Conservation (phyloP, 139 green algal species). For the Tetradesmus obliquus region DNA sequence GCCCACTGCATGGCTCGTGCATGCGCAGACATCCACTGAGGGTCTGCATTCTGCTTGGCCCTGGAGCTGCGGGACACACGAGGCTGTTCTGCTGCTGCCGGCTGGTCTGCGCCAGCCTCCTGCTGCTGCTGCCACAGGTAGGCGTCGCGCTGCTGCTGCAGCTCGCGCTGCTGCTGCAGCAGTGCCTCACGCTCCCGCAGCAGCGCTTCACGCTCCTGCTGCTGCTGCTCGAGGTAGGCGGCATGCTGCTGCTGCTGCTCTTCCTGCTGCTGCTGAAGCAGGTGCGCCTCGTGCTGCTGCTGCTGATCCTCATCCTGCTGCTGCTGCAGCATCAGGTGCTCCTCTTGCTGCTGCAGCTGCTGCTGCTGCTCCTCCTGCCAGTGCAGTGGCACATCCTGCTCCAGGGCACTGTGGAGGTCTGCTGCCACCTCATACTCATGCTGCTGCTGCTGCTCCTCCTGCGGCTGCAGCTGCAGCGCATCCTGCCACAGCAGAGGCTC, state of each 20-base stretch:
- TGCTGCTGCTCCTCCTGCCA: background rate
- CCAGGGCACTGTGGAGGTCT: too few relatives aligned
- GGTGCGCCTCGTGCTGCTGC: background rate
- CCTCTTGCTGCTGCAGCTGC: background rate
- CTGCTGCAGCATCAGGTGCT: background rate
- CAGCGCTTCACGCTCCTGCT: background rate
- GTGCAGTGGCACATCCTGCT: background rate
- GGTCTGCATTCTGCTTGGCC: constrained; percentile 12
- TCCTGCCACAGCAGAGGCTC: background rate
- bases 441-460: background rate
- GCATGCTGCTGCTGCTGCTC: background rate
- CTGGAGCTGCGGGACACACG: background rate
- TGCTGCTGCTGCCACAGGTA: constrained; percentile 30
- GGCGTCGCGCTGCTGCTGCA: background rate
- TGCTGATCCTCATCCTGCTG: constrained; percentile 8
- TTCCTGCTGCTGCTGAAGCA: background rate
- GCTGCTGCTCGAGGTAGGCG: background rate
- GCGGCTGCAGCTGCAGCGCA: background rate
- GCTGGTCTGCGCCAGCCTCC: background rate
- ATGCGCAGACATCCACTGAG: constrained; percentile 32
- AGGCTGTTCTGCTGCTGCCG: background rate
- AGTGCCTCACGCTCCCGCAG: background rate
- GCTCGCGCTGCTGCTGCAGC: constrained; percentile 13
- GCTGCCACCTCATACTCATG: background rate
- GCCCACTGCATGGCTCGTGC: constrained; percentile 24